phyloP scores from a whole-genome alignment of 345 rosid genomes.

The Garcia nutans region DNA sequence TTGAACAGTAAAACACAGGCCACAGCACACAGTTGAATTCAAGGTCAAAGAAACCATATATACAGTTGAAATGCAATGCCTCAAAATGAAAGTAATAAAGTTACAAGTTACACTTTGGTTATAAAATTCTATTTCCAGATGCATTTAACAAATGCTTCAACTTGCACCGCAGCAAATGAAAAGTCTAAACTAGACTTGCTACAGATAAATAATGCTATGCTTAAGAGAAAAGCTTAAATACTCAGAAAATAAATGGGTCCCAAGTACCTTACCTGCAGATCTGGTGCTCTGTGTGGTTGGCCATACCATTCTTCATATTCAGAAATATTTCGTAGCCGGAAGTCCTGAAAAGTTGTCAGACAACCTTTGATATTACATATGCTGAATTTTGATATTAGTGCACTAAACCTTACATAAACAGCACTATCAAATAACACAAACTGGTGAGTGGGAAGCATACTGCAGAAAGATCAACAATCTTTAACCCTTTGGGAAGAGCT shows the following conservation, averaged over 20 bases:
- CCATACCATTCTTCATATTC: constrained; percentile 99
- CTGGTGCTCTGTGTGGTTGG: constrained; percentile 81
- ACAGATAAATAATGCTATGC: not conserved
- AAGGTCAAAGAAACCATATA: not conserved
- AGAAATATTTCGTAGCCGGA: constrained; percentile 62
- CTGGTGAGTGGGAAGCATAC: constrained; percentile 39
- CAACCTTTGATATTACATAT: constrained; percentile 14
- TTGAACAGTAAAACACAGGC: not conserved
- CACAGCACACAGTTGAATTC: not conserved
- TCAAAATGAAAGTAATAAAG: no score
- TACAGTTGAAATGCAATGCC: not conserved
- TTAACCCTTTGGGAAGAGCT: constrained; percentile 63
- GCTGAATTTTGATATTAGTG: not conserved
- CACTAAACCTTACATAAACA: not conserved
- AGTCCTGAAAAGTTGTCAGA: constrained; percentile 48
- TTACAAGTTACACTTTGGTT: not conserved
- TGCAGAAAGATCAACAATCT: constrained; percentile 95
- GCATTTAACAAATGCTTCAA: not conserved
- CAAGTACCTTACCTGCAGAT: constrained; percentile 59
- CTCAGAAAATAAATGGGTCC: not conserved
- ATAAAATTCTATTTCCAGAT: not conserved
- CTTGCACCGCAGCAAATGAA: not conserved
- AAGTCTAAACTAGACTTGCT: not conserved
- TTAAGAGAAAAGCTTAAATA: not conserved
- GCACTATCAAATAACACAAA: not conserved